Percentiles rank a stretch among this genome's conserved stretches.
These are phyloP conservation scores for Nicotiana rustica DNA, from an alignment of 305 asterid genomes.

Conservation along the genomic window DNA sequence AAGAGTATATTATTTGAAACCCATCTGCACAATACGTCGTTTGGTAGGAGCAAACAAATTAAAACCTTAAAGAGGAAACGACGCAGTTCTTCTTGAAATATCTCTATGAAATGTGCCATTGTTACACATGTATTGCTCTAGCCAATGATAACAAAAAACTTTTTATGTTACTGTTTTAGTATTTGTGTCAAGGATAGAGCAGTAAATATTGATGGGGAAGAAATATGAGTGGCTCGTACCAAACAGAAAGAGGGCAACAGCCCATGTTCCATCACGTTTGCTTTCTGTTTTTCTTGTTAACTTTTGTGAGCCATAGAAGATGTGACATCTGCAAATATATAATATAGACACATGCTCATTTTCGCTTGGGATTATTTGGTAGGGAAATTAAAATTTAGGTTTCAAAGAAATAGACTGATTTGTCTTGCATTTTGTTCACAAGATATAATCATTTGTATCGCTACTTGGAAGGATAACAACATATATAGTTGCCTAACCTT, in stretches of 20 bases:
- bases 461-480: not conserved
- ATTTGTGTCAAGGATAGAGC: not conserved
- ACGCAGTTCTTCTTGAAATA: not conserved
- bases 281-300: not conserved
- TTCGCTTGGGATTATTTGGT: not conserved
- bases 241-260: not conserved
- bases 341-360: not conserved
- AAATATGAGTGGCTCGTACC: not conserved
- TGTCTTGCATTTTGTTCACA: conserved; percentile 1
- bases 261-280: conserved; percentile 15
- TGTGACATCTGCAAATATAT: conserved; percentile 1
- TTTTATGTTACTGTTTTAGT: not conserved
- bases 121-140: not conserved
- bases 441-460: not conserved
- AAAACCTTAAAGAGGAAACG: not conserved
- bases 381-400: not conserved
- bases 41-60: not conserved
- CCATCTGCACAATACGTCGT: not conserved
- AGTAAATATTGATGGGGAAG: not conserved
- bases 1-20: not conserved
- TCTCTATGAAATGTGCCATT: not conserved
- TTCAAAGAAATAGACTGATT: conserved; percentile 5
- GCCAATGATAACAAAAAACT: not conserved
- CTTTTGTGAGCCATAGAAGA: not conserved
- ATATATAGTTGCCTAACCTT: not conserved